Evolutionary conservation across 495 filamentous ascomycete species (phyloP), one percentile per base, ranked within the genome.

Genomic region (Articulospora tetracladia): DNA sequence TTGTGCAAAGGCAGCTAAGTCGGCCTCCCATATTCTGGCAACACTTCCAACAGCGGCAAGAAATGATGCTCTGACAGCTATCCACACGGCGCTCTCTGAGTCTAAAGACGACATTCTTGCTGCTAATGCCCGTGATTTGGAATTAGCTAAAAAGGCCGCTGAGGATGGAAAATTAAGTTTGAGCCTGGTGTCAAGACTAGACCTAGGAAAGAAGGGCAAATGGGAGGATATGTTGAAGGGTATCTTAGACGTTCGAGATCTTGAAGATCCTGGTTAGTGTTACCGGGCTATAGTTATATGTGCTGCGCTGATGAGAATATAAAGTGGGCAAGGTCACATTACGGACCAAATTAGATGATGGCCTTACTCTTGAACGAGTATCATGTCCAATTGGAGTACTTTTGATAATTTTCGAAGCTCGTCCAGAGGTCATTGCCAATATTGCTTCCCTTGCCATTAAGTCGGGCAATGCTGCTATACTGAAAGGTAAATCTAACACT

Each of bases 151-250:
- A 32, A 77, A 82, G 61, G 89, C 89, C 46, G 90, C 87, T 12
- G 82, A 83, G 23, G 79, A 81, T 61, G 93, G 93, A 41, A 75
- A 85, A 55, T 73, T 98, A 23, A 95, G 86, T 66, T 81, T 88
- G 64, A 95, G 91, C 70, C 79, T 99, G 19, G 79, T 98, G n/a
- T 94, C 96, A 66, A 79, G 94, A 63, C 78, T 99, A 54, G 93
- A 98, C 66, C 76, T 98, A 12, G 83, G 85, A 10, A 87, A 88
- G 69, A 82, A 83, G 55, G 92, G 93, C 39, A 98, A 98, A 77
- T 98, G 86, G 81, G 91, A 97, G 66, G 94, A 97, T 65, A 99
- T 98, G 94, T 80, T 99, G 50, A 86, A 95, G 72, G 95, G 94
- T 26, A 95, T 99, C 62, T 70, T 97, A 53, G 90, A 93, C 73